Evolutionary conservation across 192 early-diverging fungal species (phyloP).

Genomic region (Coemansia sp.): DNA sequence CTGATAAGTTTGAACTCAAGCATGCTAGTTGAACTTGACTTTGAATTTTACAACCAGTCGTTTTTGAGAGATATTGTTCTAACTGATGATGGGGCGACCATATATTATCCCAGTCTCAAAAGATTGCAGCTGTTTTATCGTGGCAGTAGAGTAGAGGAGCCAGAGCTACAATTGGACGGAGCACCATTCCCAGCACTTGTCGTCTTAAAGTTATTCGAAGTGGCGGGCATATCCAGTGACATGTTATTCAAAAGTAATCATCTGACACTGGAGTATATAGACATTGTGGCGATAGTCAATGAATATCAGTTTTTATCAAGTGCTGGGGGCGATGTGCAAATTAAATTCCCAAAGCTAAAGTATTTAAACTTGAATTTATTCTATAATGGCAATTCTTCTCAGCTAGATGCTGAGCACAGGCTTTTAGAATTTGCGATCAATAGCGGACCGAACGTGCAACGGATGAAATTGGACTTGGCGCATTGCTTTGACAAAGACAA

Average conservation of each 20-base stretch:
- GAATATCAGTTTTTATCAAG: not conserved
- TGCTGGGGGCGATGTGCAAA: not conserved
- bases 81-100: not conserved
- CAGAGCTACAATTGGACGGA: not conserved
- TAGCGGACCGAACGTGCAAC: not conserved
- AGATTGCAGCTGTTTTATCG: not conserved
- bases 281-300: not conserved
- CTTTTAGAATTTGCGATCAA: not conserved
- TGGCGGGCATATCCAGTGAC: not conserved
- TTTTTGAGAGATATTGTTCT: not conserved
- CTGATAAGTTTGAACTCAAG: not conserved
- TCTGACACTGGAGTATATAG: not conserved
- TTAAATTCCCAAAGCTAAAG: not conserved
- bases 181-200: not conserved
- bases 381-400: not conserved
- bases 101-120: not conserved
- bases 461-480: not conserved
- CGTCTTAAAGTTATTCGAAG: not conserved
- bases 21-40: not conserved
- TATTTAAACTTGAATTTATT: not conserved
- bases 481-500: not conserved
- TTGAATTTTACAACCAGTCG: not conserved
- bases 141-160: not conserved
- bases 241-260: not conserved
- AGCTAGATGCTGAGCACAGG: not conserved